Conservation (phyloP, 148 eudicot genomes). For the Gaultheria prostrata region DNA sequence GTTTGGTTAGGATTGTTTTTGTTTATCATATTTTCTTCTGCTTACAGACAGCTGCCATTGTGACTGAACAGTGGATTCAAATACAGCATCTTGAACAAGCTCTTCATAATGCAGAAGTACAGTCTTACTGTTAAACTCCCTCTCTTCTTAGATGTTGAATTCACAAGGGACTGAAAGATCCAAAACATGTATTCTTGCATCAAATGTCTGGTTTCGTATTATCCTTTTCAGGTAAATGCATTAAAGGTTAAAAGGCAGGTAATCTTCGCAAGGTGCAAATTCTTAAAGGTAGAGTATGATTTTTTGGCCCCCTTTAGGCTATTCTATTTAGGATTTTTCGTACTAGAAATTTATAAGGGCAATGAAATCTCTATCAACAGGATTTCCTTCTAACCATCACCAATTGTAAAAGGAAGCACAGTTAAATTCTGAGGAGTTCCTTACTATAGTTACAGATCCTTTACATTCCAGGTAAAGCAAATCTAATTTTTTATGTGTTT, state of each 20-base stretch:
- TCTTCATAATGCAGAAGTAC: constrained; percentile 72
- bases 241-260: constrained; percentile 38
- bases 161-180: neutral
- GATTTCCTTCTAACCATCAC: neutral
- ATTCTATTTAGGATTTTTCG: neutral
- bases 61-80: constrained; percentile 90
- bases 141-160: neutral
- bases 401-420: neutral
- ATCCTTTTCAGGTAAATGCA: constrained; percentile 47
- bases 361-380: neutral
- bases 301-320: neutral
- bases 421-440: constrained; percentile 1
- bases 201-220: neutral
- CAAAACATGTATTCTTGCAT: constrained; percentile 1
- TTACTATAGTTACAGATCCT: neutral
- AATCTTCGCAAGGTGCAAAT: constrained; percentile 46
- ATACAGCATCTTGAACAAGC: constrained; percentile 93
- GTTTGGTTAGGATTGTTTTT: neutral
- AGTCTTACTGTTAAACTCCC: neutral
- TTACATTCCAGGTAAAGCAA: constrained; percentile 7
- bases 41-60: constrained; percentile 59
- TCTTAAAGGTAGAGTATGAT: constrained; percentile 50
- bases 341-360: neutral
- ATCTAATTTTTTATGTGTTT: constrained; percentile 11
- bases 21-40: neutral